Percentiles rank a stretch among this genome's conserved stretches.
phyloP scores from a whole-genome alignment of 1,284 basidiomycete genomes.

The Ganoderma sinense region DNA sequence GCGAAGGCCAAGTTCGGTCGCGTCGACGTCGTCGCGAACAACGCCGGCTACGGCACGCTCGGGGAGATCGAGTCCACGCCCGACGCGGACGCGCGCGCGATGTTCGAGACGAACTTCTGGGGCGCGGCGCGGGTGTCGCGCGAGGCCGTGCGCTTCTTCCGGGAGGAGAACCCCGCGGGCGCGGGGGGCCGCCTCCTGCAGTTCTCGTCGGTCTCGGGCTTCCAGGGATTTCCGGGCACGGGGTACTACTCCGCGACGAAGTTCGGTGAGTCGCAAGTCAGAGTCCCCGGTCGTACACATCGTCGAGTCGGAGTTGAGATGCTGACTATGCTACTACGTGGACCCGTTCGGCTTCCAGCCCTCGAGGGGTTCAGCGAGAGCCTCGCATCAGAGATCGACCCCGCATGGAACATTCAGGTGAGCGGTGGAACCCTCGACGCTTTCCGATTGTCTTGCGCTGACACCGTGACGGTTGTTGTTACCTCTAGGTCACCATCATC shows the following conservation, averaged over 20 bases:
- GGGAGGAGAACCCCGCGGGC: neutral
- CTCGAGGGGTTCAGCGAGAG: neutral
- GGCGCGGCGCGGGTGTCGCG: neutral
- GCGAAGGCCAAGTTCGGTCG: too few species aligned
- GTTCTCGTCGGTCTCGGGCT: neutral
- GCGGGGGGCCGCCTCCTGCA: neutral
- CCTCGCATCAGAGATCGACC: neutral
- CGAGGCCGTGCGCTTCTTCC: neutral
- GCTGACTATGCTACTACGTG: too few species aligned
- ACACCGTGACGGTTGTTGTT: too few species aligned
- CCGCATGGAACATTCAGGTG: neutral
- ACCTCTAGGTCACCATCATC: too few species aligned
- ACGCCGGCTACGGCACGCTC: neutral
- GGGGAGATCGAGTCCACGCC: neutral
- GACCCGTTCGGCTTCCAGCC: neutral
- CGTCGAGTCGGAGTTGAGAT: too few species aligned
- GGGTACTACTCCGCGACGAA: neutral
- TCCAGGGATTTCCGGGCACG: neutral
- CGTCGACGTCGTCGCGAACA: neutral
- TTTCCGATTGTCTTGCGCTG: too few species aligned
- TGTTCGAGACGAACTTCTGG: neutral
- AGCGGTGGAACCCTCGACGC: neutral
- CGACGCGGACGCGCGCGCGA: neutral
- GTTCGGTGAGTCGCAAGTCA: neutral
- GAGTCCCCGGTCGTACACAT: too few species aligned